These are phyloP conservation scores for Solanum paucissectum DNA, from an alignment of 257 asterid genomes.

Conservation along the genomic window DNA sequence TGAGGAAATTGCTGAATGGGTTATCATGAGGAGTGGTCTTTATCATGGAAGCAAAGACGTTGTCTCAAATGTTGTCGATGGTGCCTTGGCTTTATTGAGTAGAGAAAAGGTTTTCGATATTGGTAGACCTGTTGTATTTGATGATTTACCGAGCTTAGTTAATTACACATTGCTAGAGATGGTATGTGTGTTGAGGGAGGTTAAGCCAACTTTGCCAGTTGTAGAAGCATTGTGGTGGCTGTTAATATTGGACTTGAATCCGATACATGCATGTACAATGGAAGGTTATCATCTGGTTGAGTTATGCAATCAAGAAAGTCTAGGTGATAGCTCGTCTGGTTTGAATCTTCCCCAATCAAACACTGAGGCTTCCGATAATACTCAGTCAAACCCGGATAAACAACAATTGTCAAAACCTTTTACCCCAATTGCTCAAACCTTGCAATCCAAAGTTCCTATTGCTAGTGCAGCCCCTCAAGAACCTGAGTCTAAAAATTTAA, in stretches of 20 bases:
- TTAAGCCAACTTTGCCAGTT: slow-evolving; percentile 41
- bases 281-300: slow-evolving; percentile 19
- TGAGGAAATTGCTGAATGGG: slow-evolving; percentile 51
- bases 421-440: slow-evolving; percentile 8
- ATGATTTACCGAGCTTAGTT: slow-evolving; percentile 41
- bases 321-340: slow-evolving; percentile 11
- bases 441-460: slow-evolving; percentile 12
- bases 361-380: slow-evolving; percentile 14
- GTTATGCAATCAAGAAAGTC: slow-evolving; percentile 16
- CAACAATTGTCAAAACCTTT: slow-evolving; percentile 6
- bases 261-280: slow-evolving; percentile 38
- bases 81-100: slow-evolving; percentile 49
- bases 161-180: slow-evolving; percentile 64
- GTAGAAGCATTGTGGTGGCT: slow-evolving; percentile 76
- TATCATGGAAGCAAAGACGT: slow-evolving; percentile 53
- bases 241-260: slow-evolving; percentile 55
- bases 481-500: slow-evolving; percentile 3
- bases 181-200: slow-evolving; percentile 60
- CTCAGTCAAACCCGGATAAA: slow-evolving; percentile 14
- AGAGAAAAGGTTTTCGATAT: slow-evolving; percentile 25
- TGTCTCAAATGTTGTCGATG: slow-evolving; percentile 49
- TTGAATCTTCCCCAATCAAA: background rate
- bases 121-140: slow-evolving; percentile 25
- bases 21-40: slow-evolving; percentile 42
- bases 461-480: slow-evolving; percentile 8